Conservation (phyloP, 495 filamentous ascomycete genomes). For the Penicillium lagena region DNA sequence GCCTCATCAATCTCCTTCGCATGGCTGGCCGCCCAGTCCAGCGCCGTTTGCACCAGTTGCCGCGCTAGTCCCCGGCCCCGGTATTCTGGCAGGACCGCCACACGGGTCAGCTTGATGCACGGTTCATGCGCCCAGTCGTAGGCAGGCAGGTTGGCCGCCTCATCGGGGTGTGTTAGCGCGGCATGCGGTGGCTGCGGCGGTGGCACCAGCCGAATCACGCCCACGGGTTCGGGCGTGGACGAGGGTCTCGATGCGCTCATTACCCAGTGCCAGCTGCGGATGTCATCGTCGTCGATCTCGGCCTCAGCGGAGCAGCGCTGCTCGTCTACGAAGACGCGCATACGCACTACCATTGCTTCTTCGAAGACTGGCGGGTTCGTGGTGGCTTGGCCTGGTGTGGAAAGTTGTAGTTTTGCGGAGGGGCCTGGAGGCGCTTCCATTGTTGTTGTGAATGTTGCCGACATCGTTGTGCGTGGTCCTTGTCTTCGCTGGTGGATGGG, state of each 20-base stretch:
- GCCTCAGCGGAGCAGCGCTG: constrained; percentile 59
- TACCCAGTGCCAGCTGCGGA: constrained; percentile 75
- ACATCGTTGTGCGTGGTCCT: background rate
- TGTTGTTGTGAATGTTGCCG: constrained; percentile 10
- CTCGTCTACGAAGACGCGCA: constrained; percentile 71
- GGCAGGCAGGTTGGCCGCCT: background rate
- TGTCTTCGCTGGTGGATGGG: too few species aligned
- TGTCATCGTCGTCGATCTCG: constrained; percentile 78
- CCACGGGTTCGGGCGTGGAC: constrained; percentile 35
- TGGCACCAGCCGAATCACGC: constrained; percentile 71
- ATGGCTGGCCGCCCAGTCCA: constrained; percentile 57
- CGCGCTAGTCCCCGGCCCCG: constrained; percentile 57
- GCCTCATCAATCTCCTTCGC: constrained; percentile 35
- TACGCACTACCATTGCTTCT: constrained; percentile 73
- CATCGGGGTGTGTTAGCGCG: constrained; percentile 14
- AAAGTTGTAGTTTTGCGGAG: constrained; percentile 11
- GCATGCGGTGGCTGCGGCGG: constrained; percentile 63
- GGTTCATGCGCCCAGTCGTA: constrained; percentile 47
- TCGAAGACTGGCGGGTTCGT: constrained; percentile 53
- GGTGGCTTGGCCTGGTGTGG: constrained; percentile 15
- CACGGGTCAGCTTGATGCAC: constrained; percentile 70
- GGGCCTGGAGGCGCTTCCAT: constrained; percentile 20
- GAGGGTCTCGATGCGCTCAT: constrained; percentile 38
- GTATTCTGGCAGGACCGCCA: constrained; percentile 60
- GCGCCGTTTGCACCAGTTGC: constrained; percentile 54